Percentiles rank a stretch among this genome's conserved stretches.
Conservation (phyloP, 2,329 filamentous ascomycete species). For the Sporothrix pallida region DNA sequence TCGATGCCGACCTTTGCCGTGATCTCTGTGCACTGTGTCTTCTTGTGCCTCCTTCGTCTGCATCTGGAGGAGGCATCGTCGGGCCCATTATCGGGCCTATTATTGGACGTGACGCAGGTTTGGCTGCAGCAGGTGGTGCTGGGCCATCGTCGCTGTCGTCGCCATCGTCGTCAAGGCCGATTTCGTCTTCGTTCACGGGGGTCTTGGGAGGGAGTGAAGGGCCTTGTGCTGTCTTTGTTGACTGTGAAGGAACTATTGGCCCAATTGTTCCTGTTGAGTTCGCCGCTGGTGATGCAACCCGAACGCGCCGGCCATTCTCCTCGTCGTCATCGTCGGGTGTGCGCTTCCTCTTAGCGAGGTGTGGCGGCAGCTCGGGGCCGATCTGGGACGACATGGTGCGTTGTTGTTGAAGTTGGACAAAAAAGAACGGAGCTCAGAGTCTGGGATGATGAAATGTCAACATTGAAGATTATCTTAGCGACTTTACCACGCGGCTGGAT, state of each 20-base stretch:
- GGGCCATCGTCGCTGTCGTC: conserved; percentile 43
- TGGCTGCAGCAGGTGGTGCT: neutral
- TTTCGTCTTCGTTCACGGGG: conserved; percentile 49
- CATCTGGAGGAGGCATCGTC: conserved; percentile 38
- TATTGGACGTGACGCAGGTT: conserved; percentile 5
- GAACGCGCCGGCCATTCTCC: conserved; percentile 34
- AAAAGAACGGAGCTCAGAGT: no score
- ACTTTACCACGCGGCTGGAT: conserved; percentile 12
- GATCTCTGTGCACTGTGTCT: conserved; percentile 47
- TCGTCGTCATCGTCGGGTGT: conserved; percentile 53
- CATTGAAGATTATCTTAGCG: conserved; percentile 3
- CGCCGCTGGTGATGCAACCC: conserved; percentile 23
- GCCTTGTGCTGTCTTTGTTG: conserved; percentile 32
- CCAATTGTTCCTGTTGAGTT: conserved; percentile 41
- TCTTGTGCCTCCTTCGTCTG: conserved; percentile 27
- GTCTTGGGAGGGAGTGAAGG: conserved; percentile 40
- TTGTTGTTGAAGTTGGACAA: neutral
- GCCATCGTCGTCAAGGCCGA: conserved; percentile 47
- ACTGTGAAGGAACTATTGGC: conserved; percentile 43
- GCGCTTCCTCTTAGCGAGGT: conserved; percentile 68
- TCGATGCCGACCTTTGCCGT: conserved; percentile 40
- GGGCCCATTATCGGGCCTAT: conserved; percentile 36
- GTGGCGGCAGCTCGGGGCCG: conserved; percentile 72
- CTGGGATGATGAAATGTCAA: neutral
- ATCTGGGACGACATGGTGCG: conserved; percentile 66